These are phyloP conservation scores for Oenanthe sinensis DNA, from an alignment of 129 eudicot genomes.

Conservation along the genomic window DNA sequence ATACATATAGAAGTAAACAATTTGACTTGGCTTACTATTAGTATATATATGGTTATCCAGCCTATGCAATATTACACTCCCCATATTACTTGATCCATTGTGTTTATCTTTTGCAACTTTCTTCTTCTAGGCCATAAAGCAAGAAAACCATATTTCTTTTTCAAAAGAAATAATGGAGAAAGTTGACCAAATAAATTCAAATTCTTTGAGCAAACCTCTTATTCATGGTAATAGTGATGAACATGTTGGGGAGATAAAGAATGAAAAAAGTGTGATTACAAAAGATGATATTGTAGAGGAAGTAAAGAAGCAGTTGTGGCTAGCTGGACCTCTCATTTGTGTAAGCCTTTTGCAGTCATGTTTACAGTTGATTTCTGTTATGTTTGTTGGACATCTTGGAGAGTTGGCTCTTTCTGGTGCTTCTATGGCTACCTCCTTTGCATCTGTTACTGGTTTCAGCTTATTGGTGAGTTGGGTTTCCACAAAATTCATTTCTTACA, in stretches of 20 bases:
- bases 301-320: conserved; percentile 54
- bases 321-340: conserved; percentile 65
- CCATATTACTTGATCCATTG: background rate
- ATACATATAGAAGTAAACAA: background rate
- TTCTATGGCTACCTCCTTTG: conserved; percentile 90
- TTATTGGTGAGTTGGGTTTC: conserved; percentile 30
- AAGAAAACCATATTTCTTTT: too few species aligned
- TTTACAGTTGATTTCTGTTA: conserved; percentile 59
- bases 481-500: background rate
- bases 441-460: conserved; percentile 71
- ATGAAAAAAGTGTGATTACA: background rate
- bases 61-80: background rate
- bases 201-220: background rate
- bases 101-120: background rate
- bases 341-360: conserved; percentile 45
- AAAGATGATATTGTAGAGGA: conserved; percentile 45
- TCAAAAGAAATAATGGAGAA: background rate
- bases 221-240: background rate
- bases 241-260: too few species aligned
- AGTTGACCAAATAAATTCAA: background rate
- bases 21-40: background rate
- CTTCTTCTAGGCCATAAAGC: too few species aligned
- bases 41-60: background rate
- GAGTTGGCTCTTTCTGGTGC: conserved; percentile 89
- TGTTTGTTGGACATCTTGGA: conserved; percentile 88